Percentiles rank a stretch among this genome's conserved stretches.
Conservation (phyloP, 352 stramenopile genomes). For the Discostella stelligera region DNA sequence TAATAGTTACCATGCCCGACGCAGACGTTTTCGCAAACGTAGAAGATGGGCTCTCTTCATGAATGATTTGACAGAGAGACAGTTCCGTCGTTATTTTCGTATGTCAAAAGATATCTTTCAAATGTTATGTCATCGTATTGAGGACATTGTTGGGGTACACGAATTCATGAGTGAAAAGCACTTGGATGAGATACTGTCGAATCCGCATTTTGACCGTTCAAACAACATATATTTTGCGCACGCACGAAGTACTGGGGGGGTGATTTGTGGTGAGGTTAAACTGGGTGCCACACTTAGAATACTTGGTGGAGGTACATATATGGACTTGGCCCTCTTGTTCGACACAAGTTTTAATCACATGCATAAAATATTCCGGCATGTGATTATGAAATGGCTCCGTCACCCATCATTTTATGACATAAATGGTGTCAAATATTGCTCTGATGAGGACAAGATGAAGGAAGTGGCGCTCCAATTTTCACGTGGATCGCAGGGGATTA, state of each 20-base stretch:
- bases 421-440: slow-evolving; percentile 22
- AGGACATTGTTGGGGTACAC: slow-evolving; percentile 30
- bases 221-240: slow-evolving; percentile 10
- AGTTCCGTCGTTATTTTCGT: slow-evolving; percentile 38
- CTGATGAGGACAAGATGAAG: slow-evolving; percentile 17
- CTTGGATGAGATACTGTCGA: slow-evolving; percentile 13
- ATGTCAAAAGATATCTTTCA: slow-evolving; percentile 39
- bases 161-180: slow-evolving; percentile 45
- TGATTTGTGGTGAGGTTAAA: slow-evolving; percentile 41
- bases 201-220: background rate
- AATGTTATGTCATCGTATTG: slow-evolving; percentile 28
- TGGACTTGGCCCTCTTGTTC: slow-evolving; percentile 35
- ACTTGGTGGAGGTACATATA: slow-evolving; percentile 13
- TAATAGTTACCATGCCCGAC: too few relatives aligned
- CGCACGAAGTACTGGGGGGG: slow-evolving; percentile 10
- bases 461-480: slow-evolving; percentile 25
- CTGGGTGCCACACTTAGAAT: slow-evolving; percentile 27
- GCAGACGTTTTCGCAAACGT: too few relatives aligned
- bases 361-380: slow-evolving; percentile 27
- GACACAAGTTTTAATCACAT: slow-evolving; percentile 6
- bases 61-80: slow-evolving; percentile 18
- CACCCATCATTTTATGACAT: slow-evolving; percentile 19
- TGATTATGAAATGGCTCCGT: slow-evolving; percentile 30
- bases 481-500: slow-evolving; percentile 5
- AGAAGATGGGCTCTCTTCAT: too few relatives aligned